Conservation (phyloP, 2,329 filamentous ascomycete species). For the Xylaria hypoxylon region DNA sequence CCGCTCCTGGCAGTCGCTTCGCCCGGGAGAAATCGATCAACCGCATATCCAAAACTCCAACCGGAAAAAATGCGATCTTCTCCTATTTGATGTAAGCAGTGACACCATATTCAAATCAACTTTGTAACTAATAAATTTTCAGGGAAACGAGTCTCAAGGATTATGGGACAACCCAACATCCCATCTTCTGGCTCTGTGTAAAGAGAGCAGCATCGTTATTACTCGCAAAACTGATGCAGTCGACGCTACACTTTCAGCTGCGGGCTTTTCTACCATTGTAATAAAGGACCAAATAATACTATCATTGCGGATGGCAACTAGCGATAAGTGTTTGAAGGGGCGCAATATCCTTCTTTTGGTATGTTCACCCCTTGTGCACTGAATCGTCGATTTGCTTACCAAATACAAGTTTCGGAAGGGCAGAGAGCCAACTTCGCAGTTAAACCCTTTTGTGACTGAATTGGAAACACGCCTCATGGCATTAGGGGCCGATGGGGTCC, state of each 20-base stretch:
- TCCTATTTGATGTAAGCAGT: constrained; percentile 12
- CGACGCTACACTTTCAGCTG: not conserved
- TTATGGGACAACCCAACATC: not conserved
- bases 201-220: constrained; percentile 1
- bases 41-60: not conserved
- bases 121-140: too few relatives aligned
- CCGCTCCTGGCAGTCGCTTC: not conserved
- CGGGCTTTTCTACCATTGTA: not conserved
- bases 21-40: not conserved
- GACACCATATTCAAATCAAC: not conserved
- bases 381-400: too few relatives aligned
- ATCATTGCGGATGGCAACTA: not conserved
- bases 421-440: too few relatives aligned
- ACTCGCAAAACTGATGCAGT: constrained; percentile 5
- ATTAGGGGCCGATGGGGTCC: not conserved
- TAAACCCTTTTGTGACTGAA: too few relatives aligned
- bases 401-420: too few relatives aligned
- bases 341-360: too few relatives aligned
- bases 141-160: too few relatives aligned
- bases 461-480: too few relatives aligned
- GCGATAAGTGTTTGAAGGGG: not conserved
- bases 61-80: not conserved
- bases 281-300: constrained; percentile 1
- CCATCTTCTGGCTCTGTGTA: not conserved
- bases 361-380: too few relatives aligned